Base-by-base conservation (phyloP, 257 asterid genomes). In the Solanum clarkiae region DNA sequence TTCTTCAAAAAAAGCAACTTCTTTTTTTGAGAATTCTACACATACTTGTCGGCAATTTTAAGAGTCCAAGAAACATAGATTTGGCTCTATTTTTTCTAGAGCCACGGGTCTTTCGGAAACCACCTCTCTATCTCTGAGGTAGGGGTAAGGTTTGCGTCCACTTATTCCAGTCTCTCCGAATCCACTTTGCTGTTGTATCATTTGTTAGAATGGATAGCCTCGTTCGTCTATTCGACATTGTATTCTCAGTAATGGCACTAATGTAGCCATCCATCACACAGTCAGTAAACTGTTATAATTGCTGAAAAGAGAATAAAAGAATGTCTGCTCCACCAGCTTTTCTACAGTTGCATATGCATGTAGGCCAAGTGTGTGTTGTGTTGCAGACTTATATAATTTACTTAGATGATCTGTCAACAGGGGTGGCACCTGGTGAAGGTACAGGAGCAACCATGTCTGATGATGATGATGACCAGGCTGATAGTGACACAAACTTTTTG, bases 361-460 rank as follows among this genome's bases (percentile, higher is more conserved):
- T 68, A 83, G 85, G 79, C 63, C 47, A 66, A 69, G 59, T 53
- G 59, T 84, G 75, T 49, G 36, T 80, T 36, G 49, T 17, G 42
- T 26, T 82, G 72, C 80, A 24, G 60, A 15, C 47, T 36, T 63
- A 0, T 44, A 44, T 84, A 68, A 20, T 69, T 69, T 49, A 69
- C 81, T 60, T 15, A 55, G 65, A 51, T 84, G 81, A 84, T 42
- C 53, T 40, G 54, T 88, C 69, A 66, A 84, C 90, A 97, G 99
- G 99, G 24, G 96, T 95, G 60, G 97, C 99, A 13, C 98, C 98
- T 10, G 96, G 97, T 49, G 99, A 97, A 91, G 98, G 99, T 40
- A 92, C 97, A 26, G 99, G 99, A 49, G 99, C 99, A 72, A 95
- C 98, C 24, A 97, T 97, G 99, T 97, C 99, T 4, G 99, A 97